Percentiles rank a stretch among this genome's conserved stretches.
Conservation (phyloP, 1,139 yeast species). For the Saccharomyces hybrid region DNA sequence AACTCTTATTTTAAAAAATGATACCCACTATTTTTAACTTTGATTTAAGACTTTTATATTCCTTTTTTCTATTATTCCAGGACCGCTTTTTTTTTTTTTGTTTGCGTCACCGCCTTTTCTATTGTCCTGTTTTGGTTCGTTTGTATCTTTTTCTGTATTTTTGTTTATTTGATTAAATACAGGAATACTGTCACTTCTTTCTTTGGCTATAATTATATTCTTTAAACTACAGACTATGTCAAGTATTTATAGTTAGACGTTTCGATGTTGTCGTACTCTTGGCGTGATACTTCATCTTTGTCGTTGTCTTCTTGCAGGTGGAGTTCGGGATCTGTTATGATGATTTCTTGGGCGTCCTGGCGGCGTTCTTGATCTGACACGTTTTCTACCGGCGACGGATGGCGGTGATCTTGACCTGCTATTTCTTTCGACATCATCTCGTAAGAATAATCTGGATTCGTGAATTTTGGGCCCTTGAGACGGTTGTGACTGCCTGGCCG, state of each 20-base stretch:
- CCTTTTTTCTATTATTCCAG: not conserved
- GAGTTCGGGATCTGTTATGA: constrained; percentile 15
- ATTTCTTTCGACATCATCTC: not conserved
- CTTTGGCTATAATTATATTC: not conserved
- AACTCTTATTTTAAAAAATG: not conserved
- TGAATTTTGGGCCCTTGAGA: not conserved
- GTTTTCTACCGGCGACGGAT: constrained; percentile 5
- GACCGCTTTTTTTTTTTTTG: not conserved
- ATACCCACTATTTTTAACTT: not conserved
- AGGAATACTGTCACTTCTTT: not conserved
- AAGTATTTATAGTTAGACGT: not conserved
- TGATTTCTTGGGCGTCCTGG: constrained; percentile 8
- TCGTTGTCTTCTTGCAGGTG: not conserved
- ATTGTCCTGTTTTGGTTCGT: not conserved
- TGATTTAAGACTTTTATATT: not conserved
- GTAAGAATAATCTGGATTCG: not conserved
- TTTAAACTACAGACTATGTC: too few relatives aligned
- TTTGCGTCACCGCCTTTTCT: not conserved
- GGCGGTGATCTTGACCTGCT: constrained; percentile 10
- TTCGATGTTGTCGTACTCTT: constrained; percentile 4
- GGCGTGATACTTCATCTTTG: constrained; percentile 15
- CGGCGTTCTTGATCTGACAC: constrained; percentile 18
- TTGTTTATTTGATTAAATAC: not conserved
- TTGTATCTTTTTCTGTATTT: not conserved
- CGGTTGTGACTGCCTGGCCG: constrained; percentile 1